Conservation (phyloP, 163 green algal genomes). For the Coccomyxa subellipsoidea region DNA sequence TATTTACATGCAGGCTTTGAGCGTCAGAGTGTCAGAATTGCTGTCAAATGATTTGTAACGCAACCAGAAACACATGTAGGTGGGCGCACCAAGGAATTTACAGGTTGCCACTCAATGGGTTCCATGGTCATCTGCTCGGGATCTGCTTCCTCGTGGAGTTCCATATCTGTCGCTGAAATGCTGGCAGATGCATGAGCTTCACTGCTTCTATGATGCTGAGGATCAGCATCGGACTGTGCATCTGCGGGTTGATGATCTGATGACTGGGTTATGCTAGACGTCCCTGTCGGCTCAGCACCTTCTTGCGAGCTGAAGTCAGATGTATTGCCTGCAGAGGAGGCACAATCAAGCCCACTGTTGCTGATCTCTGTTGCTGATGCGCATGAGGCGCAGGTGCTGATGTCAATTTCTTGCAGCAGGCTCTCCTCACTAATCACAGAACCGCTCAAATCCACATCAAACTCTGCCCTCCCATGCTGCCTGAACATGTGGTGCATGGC, state of each 20-base stretch:
- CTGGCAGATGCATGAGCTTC: neutral
- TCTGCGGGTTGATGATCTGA: neutral
- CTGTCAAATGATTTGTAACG: too few species aligned
- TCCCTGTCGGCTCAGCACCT: too few species aligned
- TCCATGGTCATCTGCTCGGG: neutral
- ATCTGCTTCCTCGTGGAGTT: neutral
- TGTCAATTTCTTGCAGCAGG: neutral
- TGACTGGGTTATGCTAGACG: neutral
- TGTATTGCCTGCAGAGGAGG: too few species aligned
- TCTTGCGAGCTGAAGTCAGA: too few species aligned
- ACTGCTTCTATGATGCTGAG: neutral
- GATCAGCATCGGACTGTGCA: neutral
- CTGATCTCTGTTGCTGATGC: neutral
- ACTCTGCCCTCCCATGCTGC: slow-evolving; percentile 29
- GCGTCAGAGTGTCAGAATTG: neutral
- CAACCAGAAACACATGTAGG: too few species aligned
- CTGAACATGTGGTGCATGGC: slow-evolving; percentile 82
- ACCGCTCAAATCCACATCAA: slow-evolving; percentile 29
- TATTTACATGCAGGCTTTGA: neutral
- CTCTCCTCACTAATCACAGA: neutral
- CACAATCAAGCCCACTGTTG: too few species aligned
- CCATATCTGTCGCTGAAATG: neutral
- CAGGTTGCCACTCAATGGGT: neutral
- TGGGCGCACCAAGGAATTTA: neutral
- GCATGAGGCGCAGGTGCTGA: neutral